phyloP scores from a whole-genome alignment of 805 yeast genomes.

The Tetrapisispora phaffii region DNA sequence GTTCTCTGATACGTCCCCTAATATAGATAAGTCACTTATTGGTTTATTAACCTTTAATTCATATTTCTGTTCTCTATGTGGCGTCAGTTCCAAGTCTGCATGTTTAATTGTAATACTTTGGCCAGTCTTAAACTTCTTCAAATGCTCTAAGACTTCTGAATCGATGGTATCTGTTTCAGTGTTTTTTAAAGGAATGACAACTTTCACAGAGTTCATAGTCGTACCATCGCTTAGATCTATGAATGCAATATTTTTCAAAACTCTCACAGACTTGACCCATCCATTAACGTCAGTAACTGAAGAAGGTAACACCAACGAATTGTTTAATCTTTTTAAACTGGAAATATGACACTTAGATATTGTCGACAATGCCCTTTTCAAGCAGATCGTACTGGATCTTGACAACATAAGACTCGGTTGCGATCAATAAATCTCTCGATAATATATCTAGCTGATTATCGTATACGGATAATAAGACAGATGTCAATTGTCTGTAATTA shows the following conservation, averaged over 20 bases:
- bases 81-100: slow-evolving; percentile 15
- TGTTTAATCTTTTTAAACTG: background rate
- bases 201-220: slow-evolving; percentile 40
- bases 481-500: no score
- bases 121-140: slow-evolving; percentile 34
- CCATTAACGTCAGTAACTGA: slow-evolving; percentile 37
- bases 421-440: no score
- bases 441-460: no score
- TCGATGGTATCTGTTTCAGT: background rate
- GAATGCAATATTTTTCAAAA: slow-evolving; percentile 69
- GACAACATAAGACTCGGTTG: background rate
- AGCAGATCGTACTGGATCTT: background rate
- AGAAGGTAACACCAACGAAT: background rate
- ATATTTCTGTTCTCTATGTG: slow-evolving; percentile 36
- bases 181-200: slow-evolving; percentile 34
- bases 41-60: slow-evolving; percentile 39
- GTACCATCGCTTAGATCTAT: slow-evolving; percentile 78
- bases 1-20: slow-evolving; percentile 52
- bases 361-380: background rate
- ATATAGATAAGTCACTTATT: slow-evolving; percentile 32
- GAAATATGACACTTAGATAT: background rate
- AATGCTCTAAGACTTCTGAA: slow-evolving; percentile 12
- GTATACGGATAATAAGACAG: no score
- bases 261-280: slow-evolving; percentile 63
- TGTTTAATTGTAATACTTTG: slow-evolving; percentile 38